Conservation (phyloP, 352 stramenopile genomes). For the Phytophthora rubi region DNA sequence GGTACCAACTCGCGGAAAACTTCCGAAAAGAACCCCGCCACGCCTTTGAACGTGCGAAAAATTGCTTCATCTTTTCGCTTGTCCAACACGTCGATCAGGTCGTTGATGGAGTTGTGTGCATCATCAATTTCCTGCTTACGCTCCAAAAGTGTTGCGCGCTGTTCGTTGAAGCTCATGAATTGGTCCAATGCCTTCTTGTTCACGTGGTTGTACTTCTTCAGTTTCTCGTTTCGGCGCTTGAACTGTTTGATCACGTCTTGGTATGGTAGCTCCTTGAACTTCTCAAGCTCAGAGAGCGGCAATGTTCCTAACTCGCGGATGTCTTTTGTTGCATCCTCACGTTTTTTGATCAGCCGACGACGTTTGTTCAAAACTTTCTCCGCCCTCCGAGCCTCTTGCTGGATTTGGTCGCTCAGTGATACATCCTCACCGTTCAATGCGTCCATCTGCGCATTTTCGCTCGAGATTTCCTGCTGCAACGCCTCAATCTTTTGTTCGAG, state of each 20-base stretch:
- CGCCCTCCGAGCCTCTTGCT: conserved; percentile 75
- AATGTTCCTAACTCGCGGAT: conserved; percentile 98
- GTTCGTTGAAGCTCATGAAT: conserved; percentile 98
- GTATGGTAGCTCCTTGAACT: conserved; percentile 90
- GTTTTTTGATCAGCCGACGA: conserved; percentile 83
- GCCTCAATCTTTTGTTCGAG: conserved; percentile 63
- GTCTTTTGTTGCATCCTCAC: conserved; percentile 95
- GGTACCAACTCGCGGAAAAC: conserved; percentile 99
- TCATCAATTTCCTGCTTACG: conserved; percentile 97
- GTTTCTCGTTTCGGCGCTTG: conserved; percentile 94
- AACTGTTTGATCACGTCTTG: conserved; percentile 94
- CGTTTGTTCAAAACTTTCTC: conserved; percentile 89
- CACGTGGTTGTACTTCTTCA: conserved; percentile 98
- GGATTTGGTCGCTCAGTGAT: conserved; percentile 82
- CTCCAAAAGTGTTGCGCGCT: conserved; percentile 89
- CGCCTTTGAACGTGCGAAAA: conserved; percentile 98
- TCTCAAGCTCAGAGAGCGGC: conserved; percentile 92
- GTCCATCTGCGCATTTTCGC: conserved; percentile 56
- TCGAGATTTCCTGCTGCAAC: conserved; percentile 60
- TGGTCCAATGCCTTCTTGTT: conserved; percentile 99
- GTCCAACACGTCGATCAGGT: conserved; percentile 93
- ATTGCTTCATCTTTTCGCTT: conserved; percentile 99
- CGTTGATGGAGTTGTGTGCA: conserved; percentile 90
- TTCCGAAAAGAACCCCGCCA: conserved; percentile 98
- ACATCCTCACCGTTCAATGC: conserved; percentile 64